phyloP scores from a whole-genome alignment of 2,329 filamentous ascomycete species.

The Trichophyton simii region DNA sequence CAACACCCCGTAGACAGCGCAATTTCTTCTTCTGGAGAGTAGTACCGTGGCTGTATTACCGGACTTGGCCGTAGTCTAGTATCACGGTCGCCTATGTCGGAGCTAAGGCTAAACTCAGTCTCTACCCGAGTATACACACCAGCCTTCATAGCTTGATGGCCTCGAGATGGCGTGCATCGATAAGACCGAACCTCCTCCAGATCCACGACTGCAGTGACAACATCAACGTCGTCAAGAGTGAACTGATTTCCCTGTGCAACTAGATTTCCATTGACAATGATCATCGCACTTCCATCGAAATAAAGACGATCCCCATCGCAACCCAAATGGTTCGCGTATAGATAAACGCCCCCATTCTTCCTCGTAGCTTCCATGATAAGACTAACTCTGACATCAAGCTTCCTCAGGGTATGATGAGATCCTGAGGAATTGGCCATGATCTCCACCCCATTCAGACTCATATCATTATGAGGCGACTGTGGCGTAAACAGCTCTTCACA shows the following conservation, averaged over 20 bases:
- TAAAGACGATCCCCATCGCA: constrained; percentile 46
- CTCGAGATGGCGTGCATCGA: constrained; percentile 18
- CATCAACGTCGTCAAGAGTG: constrained; percentile 48
- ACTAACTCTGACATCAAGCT: constrained; percentile 49
- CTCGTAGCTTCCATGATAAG: constrained; percentile 50
- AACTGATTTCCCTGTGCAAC: constrained; percentile 21
- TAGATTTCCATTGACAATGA: constrained; percentile 43
- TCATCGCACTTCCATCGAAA: constrained; percentile 49
- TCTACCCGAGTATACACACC: constrained; percentile 21
- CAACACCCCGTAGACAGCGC: constrained; percentile 17
- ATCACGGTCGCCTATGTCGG: constrained; percentile 14
- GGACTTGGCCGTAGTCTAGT: constrained; percentile 12
- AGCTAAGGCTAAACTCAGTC: constrained; percentile 18
- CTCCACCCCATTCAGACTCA: constrained; percentile 56
- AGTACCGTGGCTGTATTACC: constrained; percentile 13
- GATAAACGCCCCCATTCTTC: constrained; percentile 32
- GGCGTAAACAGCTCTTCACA: constrained; percentile 51
- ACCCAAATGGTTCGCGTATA: constrained; percentile 48
- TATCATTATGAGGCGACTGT: constrained; percentile 40
- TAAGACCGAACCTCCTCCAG: constrained; percentile 52
- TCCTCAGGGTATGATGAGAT: constrained; percentile 46
- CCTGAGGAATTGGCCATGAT: constrained; percentile 53
- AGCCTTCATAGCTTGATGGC: constrained; percentile 19
- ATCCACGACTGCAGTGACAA: constrained; percentile 51
- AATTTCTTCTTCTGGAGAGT: constrained; percentile 20